Evolutionary conservation across 2,329 filamentous ascomycete genomes (phyloP).

Genomic region (Aureobasidium sp.): DNA sequence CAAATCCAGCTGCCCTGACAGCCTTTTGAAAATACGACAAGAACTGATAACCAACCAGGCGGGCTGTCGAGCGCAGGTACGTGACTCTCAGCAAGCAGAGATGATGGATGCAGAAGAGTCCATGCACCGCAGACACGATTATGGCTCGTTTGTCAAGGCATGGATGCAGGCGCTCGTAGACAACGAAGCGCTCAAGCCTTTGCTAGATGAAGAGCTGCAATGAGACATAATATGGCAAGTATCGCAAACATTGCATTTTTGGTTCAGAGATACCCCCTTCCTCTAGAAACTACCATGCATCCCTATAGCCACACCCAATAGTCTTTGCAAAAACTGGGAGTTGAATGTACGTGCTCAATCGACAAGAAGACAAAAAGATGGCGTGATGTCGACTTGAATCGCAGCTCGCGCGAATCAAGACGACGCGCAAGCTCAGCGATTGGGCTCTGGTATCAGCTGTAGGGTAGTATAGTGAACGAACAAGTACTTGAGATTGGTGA

Average conservation of each 20-base stretch:
- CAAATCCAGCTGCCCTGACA: slow-evolving; percentile 21
- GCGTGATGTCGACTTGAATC: not conserved
- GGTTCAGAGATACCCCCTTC: slow-evolving; percentile 3
- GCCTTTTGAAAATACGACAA: slow-evolving; percentile 33
- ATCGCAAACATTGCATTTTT: slow-evolving; percentile 6
- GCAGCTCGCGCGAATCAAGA: not conserved
- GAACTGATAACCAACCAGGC: slow-evolving; percentile 38
- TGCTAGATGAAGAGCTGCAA: slow-evolving; percentile 20
- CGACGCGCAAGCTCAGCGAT: not conserved
- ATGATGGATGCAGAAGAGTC: slow-evolving; percentile 48
- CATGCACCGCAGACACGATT: slow-evolving; percentile 56
- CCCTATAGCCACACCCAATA: too few species aligned
- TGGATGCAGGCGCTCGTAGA: slow-evolving; percentile 62
- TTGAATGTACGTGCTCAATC: too few species aligned
- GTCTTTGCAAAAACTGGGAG: too few species aligned
- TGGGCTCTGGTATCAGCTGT: not conserved
- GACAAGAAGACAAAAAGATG: not conserved
- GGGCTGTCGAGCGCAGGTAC: slow-evolving; percentile 40
- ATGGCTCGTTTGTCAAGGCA: slow-evolving; percentile 58
- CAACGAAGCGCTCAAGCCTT: slow-evolving; percentile 50
- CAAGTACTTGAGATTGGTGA: not conserved
- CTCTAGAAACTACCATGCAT: too few species aligned
- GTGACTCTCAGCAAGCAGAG: slow-evolving; percentile 41
- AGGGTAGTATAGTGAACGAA: not conserved
- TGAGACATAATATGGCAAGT: not conserved